Conservation (phyloP, 169 alveolate species). For the Blepharisma undulans region DNA sequence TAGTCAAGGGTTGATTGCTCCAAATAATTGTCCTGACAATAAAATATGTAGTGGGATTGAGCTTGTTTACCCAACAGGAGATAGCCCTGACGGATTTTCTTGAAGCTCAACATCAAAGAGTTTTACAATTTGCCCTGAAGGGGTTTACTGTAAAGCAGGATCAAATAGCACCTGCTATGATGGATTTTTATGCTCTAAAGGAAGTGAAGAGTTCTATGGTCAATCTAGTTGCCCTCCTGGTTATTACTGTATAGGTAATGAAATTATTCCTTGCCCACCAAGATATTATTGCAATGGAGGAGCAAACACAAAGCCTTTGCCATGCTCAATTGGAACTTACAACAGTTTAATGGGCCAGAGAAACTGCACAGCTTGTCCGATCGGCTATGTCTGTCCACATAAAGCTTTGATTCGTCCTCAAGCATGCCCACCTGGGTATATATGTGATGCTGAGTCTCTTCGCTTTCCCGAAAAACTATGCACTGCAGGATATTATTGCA, state of each 20-base stretch:
- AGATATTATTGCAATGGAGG: constrained; percentile 16
- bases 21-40: neutral
- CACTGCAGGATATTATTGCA: constrained; percentile 38
- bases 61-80: neutral
- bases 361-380: constrained; percentile 19
- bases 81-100: constrained; percentile 5
- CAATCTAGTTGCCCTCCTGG: constrained; percentile 18
- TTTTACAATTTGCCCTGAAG: neutral
- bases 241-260: neutral
- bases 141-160: neutral
- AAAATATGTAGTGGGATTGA: neutral
- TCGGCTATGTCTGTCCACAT: constrained; percentile 27
- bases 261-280: neutral
- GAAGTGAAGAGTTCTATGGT: constrained; percentile 1
- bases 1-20: neutral
- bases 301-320: neutral
- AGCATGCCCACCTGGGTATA: constrained; percentile 26
- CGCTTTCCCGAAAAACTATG: neutral
- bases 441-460: constrained; percentile 14
- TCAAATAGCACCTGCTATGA: neutral
- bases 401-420: neutral
- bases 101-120: neutral
- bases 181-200: constrained; percentile 7
- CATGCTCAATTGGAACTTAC: constrained; percentile 36
- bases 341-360: neutral